phyloP scores from a whole-genome alignment of 139 green algal genomes.

The Desmodesmus armatus region DNA sequence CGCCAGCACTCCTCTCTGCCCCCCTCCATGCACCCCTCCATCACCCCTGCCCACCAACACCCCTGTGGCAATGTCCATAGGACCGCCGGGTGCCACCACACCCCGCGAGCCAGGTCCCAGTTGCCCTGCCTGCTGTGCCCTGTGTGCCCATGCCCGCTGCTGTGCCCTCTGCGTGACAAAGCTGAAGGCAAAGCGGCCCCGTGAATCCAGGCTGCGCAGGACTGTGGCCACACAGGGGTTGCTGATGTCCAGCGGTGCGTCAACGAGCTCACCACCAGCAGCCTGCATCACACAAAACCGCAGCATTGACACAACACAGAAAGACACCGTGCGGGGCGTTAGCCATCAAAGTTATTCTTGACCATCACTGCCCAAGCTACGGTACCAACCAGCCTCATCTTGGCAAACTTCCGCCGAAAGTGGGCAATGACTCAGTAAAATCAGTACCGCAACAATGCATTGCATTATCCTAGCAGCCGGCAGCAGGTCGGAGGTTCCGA shows the following conservation, averaged over 20 bases:
- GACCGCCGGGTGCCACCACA: no score
- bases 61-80: background rate
- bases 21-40: background rate
- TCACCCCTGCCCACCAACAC: background rate
- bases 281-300: conserved; percentile 12
- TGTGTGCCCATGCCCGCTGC: background rate
- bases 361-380: no score
- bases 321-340: no score
- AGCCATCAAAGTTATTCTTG: no score
- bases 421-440: no score
- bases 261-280: conserved; percentile 37
- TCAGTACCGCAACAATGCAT: no score
- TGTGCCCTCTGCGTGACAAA: conserved; percentile 9
- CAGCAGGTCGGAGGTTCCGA: no score
- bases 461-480: background rate
- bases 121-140: background rate
- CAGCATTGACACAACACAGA: no score
- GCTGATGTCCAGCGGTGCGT: conserved; percentile 11
- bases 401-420: no score
- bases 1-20: background rate
- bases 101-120: background rate
- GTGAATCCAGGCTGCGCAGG: conserved; percentile 34
- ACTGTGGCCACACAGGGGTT: conserved; percentile 34
- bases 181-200: conserved; percentile 36
- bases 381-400: no score